Evolutionary conservation across 805 yeast genomes (phyloP), one percentile per base, ranked within the genome.

Genomic region (Starmerella kuoi): DNA sequence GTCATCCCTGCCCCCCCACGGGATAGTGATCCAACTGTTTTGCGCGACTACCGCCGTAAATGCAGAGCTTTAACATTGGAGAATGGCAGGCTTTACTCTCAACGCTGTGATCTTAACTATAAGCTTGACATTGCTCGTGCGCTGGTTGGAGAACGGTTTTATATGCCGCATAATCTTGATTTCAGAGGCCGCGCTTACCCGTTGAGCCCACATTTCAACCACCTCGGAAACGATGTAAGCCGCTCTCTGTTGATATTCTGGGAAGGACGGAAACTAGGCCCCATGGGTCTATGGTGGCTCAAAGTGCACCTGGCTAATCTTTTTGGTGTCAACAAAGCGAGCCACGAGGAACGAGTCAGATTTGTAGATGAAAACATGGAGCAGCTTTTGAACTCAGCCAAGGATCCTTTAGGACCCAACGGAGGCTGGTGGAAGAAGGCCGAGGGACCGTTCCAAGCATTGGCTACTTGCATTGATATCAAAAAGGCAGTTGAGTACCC

Each of bases 61-160:
- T 74, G 82, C 44, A 77, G 76, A 42, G 68, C 65, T 28, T 53
- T 73, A 7, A 68, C 76, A 18, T 73, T 76, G 49, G 77, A 74
- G 33, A 77, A 76, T 46, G 73, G 81, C 9, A 67, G 79, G 19
- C 68, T 72, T 48, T 76, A 91, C 60, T 87, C 97, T 0, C 81
- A 79, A 58, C 74, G 98, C 60, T 91, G 98, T 65, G 96, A 87
- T 61, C 70, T 83, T 48, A 88, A 91, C 59, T 91, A 91, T 61
- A 91, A 85, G 59, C 64, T 91, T 40, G 98, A 91, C 61, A 85
- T 91, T 57, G 97, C 98, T 0, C 72, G 97, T 50, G 95, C 95
- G 0, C 85, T 79, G 61, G 62, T 80, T 21, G 79, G 80, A 2
- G 81, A 75, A 48, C 59, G 66, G 22, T 67, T 76, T 51, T 74